These are phyloP conservation scores for Nicotiana benthamiana DNA, from an alignment of 257 asterid species.

Conservation along the genomic window DNA sequence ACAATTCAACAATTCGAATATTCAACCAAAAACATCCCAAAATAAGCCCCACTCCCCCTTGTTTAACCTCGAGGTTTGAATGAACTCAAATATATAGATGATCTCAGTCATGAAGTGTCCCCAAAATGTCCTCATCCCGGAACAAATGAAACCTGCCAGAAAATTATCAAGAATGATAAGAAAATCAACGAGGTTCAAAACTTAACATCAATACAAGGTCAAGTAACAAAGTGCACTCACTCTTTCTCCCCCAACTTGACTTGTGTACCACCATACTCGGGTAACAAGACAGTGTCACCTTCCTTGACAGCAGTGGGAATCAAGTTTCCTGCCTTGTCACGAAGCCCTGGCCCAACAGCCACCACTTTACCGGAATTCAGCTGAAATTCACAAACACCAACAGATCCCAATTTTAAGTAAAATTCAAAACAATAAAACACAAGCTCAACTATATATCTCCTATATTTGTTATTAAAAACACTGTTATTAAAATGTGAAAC, in stretches of 20 bases:
- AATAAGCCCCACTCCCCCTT: not conserved
- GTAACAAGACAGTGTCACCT: slow-evolving; percentile 86
- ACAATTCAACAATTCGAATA: not conserved
- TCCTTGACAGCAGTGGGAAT: slow-evolving; percentile 80
- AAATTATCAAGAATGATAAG: not conserved
- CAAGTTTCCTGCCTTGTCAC: slow-evolving; percentile 42
- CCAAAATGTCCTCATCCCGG: slow-evolving; percentile 67
- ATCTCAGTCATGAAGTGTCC: slow-evolving; percentile 39
- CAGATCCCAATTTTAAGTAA: not conserved
- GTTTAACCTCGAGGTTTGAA: not conserved
- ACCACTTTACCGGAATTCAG: slow-evolving; percentile 79
- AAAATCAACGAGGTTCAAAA: not conserved
- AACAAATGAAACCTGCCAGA: slow-evolving; percentile 48
- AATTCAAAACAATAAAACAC: not conserved
- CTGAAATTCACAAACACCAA: slow-evolving; percentile 30
- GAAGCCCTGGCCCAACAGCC: slow-evolving; percentile 75
- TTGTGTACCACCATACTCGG: slow-evolving; percentile 89
- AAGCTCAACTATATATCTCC: not conserved
- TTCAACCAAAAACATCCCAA: not conserved
- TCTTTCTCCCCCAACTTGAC: slow-evolving; percentile 85
- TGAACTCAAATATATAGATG: not conserved
- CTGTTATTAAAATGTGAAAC: too few species aligned
- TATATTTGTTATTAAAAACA: not conserved
- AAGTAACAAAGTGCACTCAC: slow-evolving; percentile 28
- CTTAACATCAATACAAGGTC: not conserved